A percentile compares a stretch with the other conserved stretches of the same genome.
Conservation (phyloP, 345 rosid species). For the Streptanthus diversifolius region DNA sequence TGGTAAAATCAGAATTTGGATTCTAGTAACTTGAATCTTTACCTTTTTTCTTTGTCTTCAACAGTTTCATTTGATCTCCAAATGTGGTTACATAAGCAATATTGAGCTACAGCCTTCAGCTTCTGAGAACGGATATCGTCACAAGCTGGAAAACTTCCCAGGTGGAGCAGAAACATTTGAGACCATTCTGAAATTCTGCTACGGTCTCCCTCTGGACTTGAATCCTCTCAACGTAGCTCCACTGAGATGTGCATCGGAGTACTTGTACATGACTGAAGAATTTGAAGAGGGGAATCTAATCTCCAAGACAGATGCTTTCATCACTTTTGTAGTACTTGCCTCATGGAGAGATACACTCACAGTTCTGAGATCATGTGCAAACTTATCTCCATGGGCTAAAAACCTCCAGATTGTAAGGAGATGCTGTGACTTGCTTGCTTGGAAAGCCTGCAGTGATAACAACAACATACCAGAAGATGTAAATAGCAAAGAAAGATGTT, state of each 20-base stretch:
- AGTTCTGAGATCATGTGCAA: slow-evolving; percentile 65
- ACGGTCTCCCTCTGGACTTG: slow-evolving; percentile 59
- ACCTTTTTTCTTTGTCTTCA: slow-evolving; percentile 16
- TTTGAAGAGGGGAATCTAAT: slow-evolving; percentile 75
- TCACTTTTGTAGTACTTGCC: slow-evolving; percentile 68
- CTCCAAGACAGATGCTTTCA: slow-evolving; percentile 74
- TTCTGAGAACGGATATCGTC: slow-evolving; percentile 46
- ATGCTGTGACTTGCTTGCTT: slow-evolving; percentile 79
- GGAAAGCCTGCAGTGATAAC: slow-evolving; percentile 60
- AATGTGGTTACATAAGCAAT: slow-evolving; percentile 70
- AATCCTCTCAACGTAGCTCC: slow-evolving; percentile 57
- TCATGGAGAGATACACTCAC: slow-evolving; percentile 81
- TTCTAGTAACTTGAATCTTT: neutral
- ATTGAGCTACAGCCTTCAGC: slow-evolving; percentile 59
- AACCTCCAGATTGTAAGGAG: slow-evolving; percentile 80
- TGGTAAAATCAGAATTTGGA: too few species aligned
- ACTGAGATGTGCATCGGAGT: slow-evolving; percentile 79
- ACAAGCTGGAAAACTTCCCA: slow-evolving; percentile 73
- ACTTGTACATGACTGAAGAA: slow-evolving; percentile 83
- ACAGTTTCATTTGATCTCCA: slow-evolving; percentile 82
- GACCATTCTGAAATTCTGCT: slow-evolving; percentile 62
- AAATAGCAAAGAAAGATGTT: slow-evolving; percentile 39
- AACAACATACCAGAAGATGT: slow-evolving; percentile 34
- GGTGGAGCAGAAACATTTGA: slow-evolving; percentile 75
- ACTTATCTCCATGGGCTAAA: slow-evolving; percentile 83